Percentiles rank a stretch among this genome's conserved stretches.
phyloP scores from a whole-genome alignment of 306 rosid genomes.

The Alnus glutinosa region DNA sequence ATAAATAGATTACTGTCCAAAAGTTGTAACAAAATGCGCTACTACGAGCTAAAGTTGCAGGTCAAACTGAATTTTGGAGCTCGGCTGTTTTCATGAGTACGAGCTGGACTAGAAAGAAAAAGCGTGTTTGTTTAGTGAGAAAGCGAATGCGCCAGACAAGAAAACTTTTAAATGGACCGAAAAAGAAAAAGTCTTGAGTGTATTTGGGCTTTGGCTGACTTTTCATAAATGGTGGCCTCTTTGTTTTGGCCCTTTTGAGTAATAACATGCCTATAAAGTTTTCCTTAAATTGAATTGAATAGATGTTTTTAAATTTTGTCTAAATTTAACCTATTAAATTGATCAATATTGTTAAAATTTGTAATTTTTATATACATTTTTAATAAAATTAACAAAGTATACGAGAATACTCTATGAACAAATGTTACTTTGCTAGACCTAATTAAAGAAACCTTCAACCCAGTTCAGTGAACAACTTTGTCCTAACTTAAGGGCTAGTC shows the following conservation, averaged over 20 bases:
- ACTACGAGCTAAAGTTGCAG: background rate
- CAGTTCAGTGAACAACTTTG: too few species aligned
- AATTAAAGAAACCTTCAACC: too few species aligned
- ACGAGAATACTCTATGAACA: too few species aligned
- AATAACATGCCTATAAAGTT: too few species aligned
- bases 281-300: too few species aligned
- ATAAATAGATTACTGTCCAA: background rate
- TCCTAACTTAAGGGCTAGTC: too few species aligned
- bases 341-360: too few species aligned
- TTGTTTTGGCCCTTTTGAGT: background rate
- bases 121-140: background rate
- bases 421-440: too few species aligned
- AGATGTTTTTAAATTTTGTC: too few species aligned
- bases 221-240: background rate
- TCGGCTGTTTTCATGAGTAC: background rate
- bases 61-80: background rate
- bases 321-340: too few species aligned
- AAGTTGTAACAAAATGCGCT: background rate
- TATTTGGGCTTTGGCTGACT: background rate
- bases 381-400: too few species aligned
- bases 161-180: background rate
- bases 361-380: too few species aligned
- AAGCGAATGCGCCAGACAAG: background rate
- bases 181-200: background rate
- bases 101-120: constrained; percentile 1